phyloP scores from a whole-genome alignment of 192 early-diverging fungal genomes.

The Backusella liffmaniae region DNA sequence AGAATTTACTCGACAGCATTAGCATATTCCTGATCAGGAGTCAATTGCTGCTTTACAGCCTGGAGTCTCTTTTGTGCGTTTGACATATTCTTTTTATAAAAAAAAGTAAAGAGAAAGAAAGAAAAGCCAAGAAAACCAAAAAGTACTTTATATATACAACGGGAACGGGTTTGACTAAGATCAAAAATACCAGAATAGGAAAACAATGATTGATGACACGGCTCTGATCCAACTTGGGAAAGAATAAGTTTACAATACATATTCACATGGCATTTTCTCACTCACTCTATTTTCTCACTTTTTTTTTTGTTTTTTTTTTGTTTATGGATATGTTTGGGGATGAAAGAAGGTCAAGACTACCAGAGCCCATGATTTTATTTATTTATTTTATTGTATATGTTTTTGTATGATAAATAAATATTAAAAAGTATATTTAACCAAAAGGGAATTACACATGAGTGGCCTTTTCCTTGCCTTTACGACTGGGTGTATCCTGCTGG shows the following conservation, averaged over 20 bases:
- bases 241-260: background rate
- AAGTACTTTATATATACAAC: background rate
- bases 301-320: background rate
- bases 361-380: background rate
- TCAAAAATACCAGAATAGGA: background rate
- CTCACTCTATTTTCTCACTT: background rate
- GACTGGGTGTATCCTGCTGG: slow-evolving; percentile 6
- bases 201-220: background rate
- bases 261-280: slow-evolving; percentile 7
- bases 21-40: slow-evolving; percentile 16
- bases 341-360: background rate
- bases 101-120: background rate
- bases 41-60: slow-evolving; percentile 17
- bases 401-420: background rate
- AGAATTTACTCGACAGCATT: slow-evolving; percentile 11
- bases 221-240: background rate
- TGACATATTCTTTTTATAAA: background rate
- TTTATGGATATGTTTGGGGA: too few species aligned
- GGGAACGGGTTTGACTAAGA: background rate
- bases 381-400: background rate
- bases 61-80: slow-evolving; percentile 11
- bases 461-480: slow-evolving; percentile 19
- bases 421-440: background rate
- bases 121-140: slow-evolving; percentile 1
- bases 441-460: background rate